A percentile compares a stretch with the other conserved stretches of the same genome.
These are phyloP conservation scores for Globisporangium nagaii DNA, from an alignment of 352 stramenopile genomes.

Conservation along the genomic window DNA sequence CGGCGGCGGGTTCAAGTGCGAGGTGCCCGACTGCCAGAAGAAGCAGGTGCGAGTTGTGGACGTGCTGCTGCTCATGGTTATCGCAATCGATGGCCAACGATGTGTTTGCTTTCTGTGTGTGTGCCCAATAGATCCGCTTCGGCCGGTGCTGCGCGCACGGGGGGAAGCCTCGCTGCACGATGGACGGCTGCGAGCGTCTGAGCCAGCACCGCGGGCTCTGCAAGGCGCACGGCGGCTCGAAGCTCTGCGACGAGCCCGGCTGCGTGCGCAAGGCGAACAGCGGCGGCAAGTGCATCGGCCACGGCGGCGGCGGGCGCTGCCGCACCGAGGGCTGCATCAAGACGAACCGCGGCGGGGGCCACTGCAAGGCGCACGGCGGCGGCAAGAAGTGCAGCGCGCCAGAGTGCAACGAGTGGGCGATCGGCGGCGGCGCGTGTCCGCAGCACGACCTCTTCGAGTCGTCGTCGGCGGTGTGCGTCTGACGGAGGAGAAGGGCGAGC, in stretches of 20 bases:
- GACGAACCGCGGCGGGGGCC: conserved; percentile 71
- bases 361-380: conserved; percentile 75
- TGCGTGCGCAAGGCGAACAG: conserved; percentile 71
- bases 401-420: conserved; percentile 66
- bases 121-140: conserved; percentile 41
- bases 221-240: conserved; percentile 74
- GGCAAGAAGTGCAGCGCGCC: conserved; percentile 66
- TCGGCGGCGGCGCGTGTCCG: conserved; percentile 58
- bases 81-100: neutral
- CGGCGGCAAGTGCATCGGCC: conserved; percentile 75
- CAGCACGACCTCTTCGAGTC: conserved; percentile 54
- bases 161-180: conserved; percentile 56
- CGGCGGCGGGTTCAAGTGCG: conserved; percentile 66
- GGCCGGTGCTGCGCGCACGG: conserved; percentile 72
- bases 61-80: neutral
- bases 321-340: conserved; percentile 61
- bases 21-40: conserved; percentile 64
- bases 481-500: conserved; percentile 11
- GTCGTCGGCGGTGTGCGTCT: conserved; percentile 44
- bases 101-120: neutral
- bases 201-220: conserved; percentile 62
- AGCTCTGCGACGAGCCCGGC: conserved; percentile 48
- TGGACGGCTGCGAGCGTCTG: conserved; percentile 66
- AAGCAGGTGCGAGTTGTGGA: conserved; percentile 46
- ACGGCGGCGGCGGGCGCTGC: conserved; percentile 70